phyloP scores from a whole-genome alignment of 2,329 filamentous ascomycete genomes.

The Xylariaceae sp. region DNA sequence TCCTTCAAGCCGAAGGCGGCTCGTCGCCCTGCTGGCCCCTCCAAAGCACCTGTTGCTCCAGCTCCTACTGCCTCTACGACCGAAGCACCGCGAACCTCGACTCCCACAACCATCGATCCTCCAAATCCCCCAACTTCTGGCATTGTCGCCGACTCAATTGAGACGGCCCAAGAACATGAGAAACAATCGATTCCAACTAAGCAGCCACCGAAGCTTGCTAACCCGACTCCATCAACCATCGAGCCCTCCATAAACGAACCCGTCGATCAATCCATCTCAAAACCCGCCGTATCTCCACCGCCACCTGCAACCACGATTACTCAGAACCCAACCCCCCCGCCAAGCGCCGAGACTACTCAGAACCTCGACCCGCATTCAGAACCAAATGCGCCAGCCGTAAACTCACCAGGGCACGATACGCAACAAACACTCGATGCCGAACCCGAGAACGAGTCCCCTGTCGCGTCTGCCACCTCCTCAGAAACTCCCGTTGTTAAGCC shows the following conservation, averaged over 20 bases:
- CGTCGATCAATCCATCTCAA: background rate
- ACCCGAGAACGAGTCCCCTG: background rate
- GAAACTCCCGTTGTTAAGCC: background rate
- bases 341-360: background rate
- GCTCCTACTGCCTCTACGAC: constrained; percentile 21
- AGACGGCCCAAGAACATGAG: constrained; percentile 5
- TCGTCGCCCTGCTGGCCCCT: constrained; percentile 45
- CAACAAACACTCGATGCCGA: constrained; percentile 7
- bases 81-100: constrained; percentile 17
- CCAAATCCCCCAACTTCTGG: constrained; percentile 17
- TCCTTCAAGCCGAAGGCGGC: constrained; percentile 66
- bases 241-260: background rate
- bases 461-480: background rate
- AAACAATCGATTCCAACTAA: background rate
- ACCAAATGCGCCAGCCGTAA: constrained; percentile 9
- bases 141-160: constrained; percentile 16
- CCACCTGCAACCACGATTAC: constrained; percentile 1
- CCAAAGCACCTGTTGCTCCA: constrained; percentile 22
- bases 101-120: background rate
- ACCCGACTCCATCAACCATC: background rate
- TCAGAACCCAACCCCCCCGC: constrained; percentile 7
- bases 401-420: constrained; percentile 4
- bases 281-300: constrained; percentile 6
- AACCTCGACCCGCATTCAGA: constrained; percentile 3
- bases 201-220: constrained; percentile 4